Base-by-base conservation (phyloP, 352 stramenopile genomes). In the Pythium aphanidermatum region DNA sequence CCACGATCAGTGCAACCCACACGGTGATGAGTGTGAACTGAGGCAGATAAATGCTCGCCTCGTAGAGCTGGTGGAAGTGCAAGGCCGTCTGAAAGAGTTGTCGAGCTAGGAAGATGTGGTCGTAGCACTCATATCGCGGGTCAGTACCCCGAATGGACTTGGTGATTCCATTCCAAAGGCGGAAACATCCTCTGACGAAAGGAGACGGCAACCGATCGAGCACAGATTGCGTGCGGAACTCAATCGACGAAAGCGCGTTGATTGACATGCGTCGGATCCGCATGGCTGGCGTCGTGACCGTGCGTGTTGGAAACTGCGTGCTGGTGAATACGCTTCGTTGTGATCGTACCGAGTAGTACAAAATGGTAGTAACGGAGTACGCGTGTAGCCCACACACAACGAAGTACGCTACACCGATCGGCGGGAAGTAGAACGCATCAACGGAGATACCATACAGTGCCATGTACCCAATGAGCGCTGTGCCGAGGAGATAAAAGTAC, bases 151-250 rank as follows among this genome's bases (percentile, higher is more conserved):
- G 19, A 38, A 55, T 55, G 12, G 39, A 12, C 20, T 51, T 46
- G 31, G 17, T 45, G 6, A 54, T 2, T 1, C 3, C 16, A 26
- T 51, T 21, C 44, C 52, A 60, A 0, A 37, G 2, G 11, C 45
- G 52, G 23, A 30, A 60, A 32, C 36, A 55, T 14, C 16, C 4
- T 2, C 52, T 37, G 5, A 50, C 45, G 19, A 60, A 54, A 16
- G 52, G 52, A 0, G 52, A 60, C 11, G 52, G 52, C 31, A 60
- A 20, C 2, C 52, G 52, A 13, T 36, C 24, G 2, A 60, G 52
- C 37, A 60, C 33, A 6, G 52, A 60, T 33, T 60, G 52, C 13
- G 53, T 61, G 19, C 53, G 53, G 27, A 47, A 55, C 43, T 61
- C 53, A 25, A 61, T 12, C 12, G 45, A 55, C 7, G 53, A 61